Conservation (phyloP, 2,329 filamentous ascomycete species). For the Didymella pinodella region DNA sequence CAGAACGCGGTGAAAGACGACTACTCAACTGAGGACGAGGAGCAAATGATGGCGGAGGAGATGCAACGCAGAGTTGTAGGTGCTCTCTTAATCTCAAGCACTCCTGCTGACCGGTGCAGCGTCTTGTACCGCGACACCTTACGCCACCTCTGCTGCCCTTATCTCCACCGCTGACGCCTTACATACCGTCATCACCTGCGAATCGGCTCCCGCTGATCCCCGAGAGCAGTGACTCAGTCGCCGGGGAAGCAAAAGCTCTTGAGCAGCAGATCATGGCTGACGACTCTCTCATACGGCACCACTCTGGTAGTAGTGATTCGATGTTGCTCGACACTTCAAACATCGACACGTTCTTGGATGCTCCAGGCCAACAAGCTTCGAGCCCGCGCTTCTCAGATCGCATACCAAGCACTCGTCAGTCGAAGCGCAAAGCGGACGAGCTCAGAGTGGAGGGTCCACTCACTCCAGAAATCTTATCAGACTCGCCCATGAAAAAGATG, state of each 20-base stretch:
- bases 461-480: conserved; percentile 50
- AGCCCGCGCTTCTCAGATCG: conserved; percentile 27
- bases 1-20: conserved; percentile 44
- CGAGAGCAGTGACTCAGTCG: conserved; percentile 46
- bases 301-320: conserved; percentile 43
- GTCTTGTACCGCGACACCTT: conserved; percentile 29
- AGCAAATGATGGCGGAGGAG: conserved; percentile 28
- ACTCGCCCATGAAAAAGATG: conserved; percentile 50
- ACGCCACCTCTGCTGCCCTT: conserved; percentile 59
- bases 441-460: conserved; percentile 58
- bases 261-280: conserved; percentile 46
- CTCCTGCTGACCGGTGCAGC: conserved; percentile 3
- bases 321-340: conserved; percentile 44
- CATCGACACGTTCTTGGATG: conserved; percentile 1
- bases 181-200: conserved; percentile 51
- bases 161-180: conserved; percentile 52
- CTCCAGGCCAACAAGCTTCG: conserved; percentile 20
- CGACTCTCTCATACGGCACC: conserved; percentile 44
- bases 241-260: conserved; percentile 44
- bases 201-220: conserved; percentile 50
- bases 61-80: conserved; percentile 36
- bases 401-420: conserved; percentile 26
- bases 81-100: background rate
- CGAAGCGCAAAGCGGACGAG: conserved; percentile 48
- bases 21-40: conserved; percentile 31